These are phyloP conservation scores for Russula lepida DNA, from an alignment of 768 basidiomycete species.

Conservation along the genomic window DNA sequence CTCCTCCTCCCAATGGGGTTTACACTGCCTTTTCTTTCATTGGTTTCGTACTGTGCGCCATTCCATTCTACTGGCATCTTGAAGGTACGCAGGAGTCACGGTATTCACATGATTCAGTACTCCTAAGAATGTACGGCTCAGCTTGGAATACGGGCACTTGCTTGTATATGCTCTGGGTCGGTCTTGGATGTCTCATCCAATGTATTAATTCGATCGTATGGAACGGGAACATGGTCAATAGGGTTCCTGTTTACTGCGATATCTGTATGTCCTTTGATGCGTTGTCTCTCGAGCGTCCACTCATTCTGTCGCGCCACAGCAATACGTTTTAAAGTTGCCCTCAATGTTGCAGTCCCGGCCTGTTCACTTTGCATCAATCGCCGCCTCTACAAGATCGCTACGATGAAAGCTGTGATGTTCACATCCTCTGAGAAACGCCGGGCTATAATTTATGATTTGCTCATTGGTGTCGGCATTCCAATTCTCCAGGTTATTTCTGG, in stretches of 20 bases:
- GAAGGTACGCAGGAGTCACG: slow-evolving; percentile 30
- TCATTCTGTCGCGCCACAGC: slow-evolving; percentile 25
- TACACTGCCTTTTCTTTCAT: slow-evolving; percentile 36
- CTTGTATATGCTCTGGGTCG: slow-evolving; percentile 62
- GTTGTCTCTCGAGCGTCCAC: not conserved
- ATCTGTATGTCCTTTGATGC: slow-evolving; percentile 35
- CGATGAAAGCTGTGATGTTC: slow-evolving; percentile 27
- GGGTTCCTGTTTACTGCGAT: slow-evolving; percentile 47
- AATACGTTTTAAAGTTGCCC: slow-evolving; percentile 30
- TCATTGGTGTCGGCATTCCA: slow-evolving; percentile 25
- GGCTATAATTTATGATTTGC: slow-evolving; percentile 9
- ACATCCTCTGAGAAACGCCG: slow-evolving; percentile 7
- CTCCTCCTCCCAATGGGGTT: slow-evolving; percentile 15
- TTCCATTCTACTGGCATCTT: slow-evolving; percentile 51
- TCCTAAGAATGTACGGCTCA: slow-evolving; percentile 7
- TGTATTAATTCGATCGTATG: slow-evolving; percentile 70
- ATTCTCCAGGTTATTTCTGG: not conserved
- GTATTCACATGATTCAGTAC: not conserved
- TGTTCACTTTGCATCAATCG: slow-evolving; percentile 41
- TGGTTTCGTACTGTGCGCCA: slow-evolving; percentile 37
- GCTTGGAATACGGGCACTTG: slow-evolving; percentile 70
- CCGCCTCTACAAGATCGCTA: slow-evolving; percentile 39
- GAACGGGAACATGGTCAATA: slow-evolving; percentile 46
- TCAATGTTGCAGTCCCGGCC: slow-evolving; percentile 32
- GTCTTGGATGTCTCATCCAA: slow-evolving; percentile 45